These are phyloP conservation scores for Penicillium sp. DNA, from an alignment of 2,329 filamentous ascomycete species.

Conservation along the genomic window DNA sequence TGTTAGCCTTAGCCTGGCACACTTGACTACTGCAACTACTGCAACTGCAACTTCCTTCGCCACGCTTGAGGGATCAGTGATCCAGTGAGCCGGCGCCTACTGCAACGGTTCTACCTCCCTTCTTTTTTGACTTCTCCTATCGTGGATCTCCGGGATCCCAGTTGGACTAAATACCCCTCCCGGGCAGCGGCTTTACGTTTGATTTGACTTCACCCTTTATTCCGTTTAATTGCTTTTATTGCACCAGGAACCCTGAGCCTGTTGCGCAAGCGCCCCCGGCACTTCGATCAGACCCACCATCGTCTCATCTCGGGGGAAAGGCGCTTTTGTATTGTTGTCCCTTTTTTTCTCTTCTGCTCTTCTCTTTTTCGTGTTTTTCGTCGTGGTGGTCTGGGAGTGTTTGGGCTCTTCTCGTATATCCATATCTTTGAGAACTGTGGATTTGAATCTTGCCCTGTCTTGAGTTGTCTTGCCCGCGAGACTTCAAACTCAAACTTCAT, in stretches of 20 bases:
- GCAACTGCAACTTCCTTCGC: background rate
- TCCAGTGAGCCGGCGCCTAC: slow-evolving; percentile 7
- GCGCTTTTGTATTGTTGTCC: slow-evolving; percentile 22
- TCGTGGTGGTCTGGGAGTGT: slow-evolving; percentile 18
- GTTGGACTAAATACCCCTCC: background rate
- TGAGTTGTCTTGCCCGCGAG: slow-evolving; percentile 7
- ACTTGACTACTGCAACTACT: slow-evolving; percentile 7
- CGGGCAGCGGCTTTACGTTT: slow-evolving; percentile 10
- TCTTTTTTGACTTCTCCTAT: slow-evolving; percentile 6
- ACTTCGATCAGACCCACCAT: slow-evolving; percentile 38
- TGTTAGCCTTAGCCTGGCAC: background rate
- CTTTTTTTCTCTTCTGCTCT: slow-evolving; percentile 5
- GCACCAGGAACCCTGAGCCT: slow-evolving; percentile 34
- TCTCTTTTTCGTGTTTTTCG: slow-evolving; percentile 12
- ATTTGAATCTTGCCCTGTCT: slow-evolving; percentile 5
- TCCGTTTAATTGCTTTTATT: slow-evolving; percentile 34
- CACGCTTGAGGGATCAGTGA: background rate
- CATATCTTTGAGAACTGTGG: background rate
- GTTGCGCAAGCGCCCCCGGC: slow-evolving; percentile 38
- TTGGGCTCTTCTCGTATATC: background rate
- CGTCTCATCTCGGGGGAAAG: slow-evolving; percentile 32
- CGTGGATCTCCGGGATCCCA: slow-evolving; percentile 2
- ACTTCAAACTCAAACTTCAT: background rate
- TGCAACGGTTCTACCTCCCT: slow-evolving; percentile 1
- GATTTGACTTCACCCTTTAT: slow-evolving; percentile 30